Evolutionary conservation across 1,284 basidiomycete species (phyloP).

Genomic region (Pyrrhoderma noxium): DNA sequence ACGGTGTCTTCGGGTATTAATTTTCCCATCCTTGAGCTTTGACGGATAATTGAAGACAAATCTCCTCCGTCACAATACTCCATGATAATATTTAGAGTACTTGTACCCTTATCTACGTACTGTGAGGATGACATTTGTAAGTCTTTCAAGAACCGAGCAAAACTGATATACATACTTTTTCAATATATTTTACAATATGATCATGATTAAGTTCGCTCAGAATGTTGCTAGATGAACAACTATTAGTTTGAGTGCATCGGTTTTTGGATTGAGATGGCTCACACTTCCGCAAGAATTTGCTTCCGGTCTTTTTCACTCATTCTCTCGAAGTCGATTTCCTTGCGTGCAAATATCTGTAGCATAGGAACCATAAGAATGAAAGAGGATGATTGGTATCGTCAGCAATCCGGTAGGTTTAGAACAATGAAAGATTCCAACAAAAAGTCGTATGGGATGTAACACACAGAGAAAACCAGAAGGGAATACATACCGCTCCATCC

Average conservation of each 20-base stretch:
- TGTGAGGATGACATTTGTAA: conserved; percentile 24
- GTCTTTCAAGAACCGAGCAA: not conserved
- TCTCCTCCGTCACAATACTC: conserved; percentile 96
- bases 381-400: too few relatives aligned
- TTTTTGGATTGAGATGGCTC: conserved; percentile 27
- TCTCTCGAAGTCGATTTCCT: conserved; percentile 92
- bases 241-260: too few relatives aligned
- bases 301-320: conserved; percentile 91
- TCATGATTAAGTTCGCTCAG: conserved; percentile 91
- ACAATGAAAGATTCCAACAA: too few relatives aligned
- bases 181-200: conserved; percentile 92
- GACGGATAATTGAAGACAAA: conserved; percentile 80
- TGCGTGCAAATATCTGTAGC: conserved; percentile 76
- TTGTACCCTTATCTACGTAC: conserved; percentile 85
- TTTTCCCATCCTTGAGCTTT: conserved; percentile 57
- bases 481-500: conserved; percentile 77
- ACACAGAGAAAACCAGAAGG: too few relatives aligned
- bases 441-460: too few relatives aligned
- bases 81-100: conserved; percentile 93
- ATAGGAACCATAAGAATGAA: too few relatives aligned
- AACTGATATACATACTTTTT: conserved; percentile 41
- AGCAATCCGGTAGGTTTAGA: too few relatives aligned
- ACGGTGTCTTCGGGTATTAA: conserved; percentile 85
- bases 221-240: conserved; percentile 63
- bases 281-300: conserved; percentile 98